Evolutionary conservation across 2,329 filamentous ascomycete species (phyloP).

Genomic region (Zymoseptoria tritici): DNA sequence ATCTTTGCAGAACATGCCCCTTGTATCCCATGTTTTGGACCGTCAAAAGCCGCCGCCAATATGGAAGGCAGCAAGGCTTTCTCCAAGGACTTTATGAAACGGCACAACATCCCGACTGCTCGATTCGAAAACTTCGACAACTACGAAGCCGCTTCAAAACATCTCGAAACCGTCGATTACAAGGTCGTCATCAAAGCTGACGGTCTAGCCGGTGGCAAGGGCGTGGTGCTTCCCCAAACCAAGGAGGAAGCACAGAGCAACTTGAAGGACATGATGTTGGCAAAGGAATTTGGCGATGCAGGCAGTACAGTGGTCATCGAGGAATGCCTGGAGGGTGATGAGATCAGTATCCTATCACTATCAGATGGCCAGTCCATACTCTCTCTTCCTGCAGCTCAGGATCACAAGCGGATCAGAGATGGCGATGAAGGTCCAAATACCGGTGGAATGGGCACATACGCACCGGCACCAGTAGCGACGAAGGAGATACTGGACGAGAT

Average conservation of each 20-base stretch:
- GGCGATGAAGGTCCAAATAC: slow-evolving; percentile 89
- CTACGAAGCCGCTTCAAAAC: slow-evolving; percentile 40
- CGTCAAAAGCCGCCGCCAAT: slow-evolving; percentile 70
- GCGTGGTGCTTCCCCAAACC: slow-evolving; percentile 77
- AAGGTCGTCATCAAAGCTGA: slow-evolving; percentile 89
- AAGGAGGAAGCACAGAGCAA: slow-evolving; percentile 77
- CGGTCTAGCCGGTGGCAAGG: slow-evolving; percentile 88
- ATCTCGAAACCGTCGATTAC: slow-evolving; percentile 64
- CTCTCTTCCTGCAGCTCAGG: slow-evolving; percentile 83
- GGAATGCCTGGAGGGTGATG: slow-evolving; percentile 84
- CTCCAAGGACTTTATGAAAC: slow-evolving; percentile 96
- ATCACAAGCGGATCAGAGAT: slow-evolving; percentile 92
- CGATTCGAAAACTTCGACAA: slow-evolving; percentile 72
- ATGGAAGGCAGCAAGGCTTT: slow-evolving; percentile 98
- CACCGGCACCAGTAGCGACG: slow-evolving; percentile 53
- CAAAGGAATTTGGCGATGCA: slow-evolving; percentile 76
- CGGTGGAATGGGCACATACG: slow-evolving; percentile 96
- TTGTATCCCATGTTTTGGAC: slow-evolving; percentile 74
- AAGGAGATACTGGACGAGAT: slow-evolving; percentile 65
- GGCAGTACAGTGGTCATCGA: slow-evolving; percentile 92
- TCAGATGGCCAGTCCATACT: slow-evolving; percentile 79
- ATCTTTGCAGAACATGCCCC: slow-evolving; percentile 55
- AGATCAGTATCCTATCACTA: slow-evolving; percentile 86
- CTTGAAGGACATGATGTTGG: slow-evolving; percentile 83
- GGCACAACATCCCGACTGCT: slow-evolving; percentile 82